A percentile compares a stretch with the other conserved stretches of the same genome.
These are phyloP conservation scores for Pinus tabuliformis DNA, from an alignment of 75 land plant species.

Conservation along the genomic window DNA sequence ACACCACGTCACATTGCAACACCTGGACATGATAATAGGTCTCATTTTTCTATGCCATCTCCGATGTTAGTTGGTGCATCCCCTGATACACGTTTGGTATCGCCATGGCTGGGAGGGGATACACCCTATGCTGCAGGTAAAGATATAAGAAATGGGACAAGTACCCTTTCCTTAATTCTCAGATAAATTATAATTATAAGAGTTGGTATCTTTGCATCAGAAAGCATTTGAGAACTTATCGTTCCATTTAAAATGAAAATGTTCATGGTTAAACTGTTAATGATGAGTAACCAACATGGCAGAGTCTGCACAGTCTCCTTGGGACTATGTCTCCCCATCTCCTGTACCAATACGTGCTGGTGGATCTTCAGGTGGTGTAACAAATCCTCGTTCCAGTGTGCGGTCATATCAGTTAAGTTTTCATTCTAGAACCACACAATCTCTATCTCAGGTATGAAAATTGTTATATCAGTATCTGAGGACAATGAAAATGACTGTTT, in stretches of 20 bases:
- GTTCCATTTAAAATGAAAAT: background rate
- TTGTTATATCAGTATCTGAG: background rate
- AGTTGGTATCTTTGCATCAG: background rate
- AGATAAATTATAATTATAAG: background rate
- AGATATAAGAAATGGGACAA: background rate
- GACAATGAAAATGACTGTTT: background rate
- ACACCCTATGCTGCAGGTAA: conserved; percentile 47
- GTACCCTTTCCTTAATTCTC: conserved; percentile 10
- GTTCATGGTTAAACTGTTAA: background rate
- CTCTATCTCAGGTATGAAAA: conserved; percentile 29
- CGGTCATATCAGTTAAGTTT: conserved; percentile 46
- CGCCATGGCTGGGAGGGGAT: conserved; percentile 84
- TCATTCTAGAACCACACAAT: conserved; percentile 20
- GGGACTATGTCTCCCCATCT: conserved; percentile 80
- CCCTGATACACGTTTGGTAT: conserved; percentile 84
- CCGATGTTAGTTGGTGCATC: conserved; percentile 64
- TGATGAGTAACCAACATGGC: background rate
- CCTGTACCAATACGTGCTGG: conserved; percentile 84
- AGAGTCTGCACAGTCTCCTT: conserved; percentile 60
- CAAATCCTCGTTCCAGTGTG: conserved; percentile 23
- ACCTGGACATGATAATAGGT: conserved; percentile 24
- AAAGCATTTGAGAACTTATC: background rate
- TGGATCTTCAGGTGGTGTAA: conserved; percentile 47
- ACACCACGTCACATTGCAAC: conserved; percentile 56
- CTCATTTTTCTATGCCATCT: conserved; percentile 64